Base-by-base conservation (phyloP, 1,284 basidiomycete species). In the Tilletia horrida region DNA sequence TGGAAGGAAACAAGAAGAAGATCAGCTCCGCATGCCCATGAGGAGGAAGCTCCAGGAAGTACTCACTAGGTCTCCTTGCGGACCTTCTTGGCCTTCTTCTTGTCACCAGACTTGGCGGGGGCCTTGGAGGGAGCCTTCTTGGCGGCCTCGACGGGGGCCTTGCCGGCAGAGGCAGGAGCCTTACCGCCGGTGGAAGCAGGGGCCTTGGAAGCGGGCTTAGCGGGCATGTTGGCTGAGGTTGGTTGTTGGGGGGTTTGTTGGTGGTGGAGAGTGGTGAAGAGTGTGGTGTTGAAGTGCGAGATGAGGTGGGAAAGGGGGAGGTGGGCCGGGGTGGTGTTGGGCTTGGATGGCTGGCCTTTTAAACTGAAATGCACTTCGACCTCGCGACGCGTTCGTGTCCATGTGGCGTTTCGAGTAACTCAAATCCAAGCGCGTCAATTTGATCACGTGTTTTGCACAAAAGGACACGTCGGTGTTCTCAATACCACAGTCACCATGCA, bases 31-130 rank as follows among this genome's bases (percentile, higher is more conserved):
- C 71, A 72, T 27, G 67, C 77, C 79, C 79, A 47, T 13, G 45
- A 31, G 29, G 23, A 52, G 27, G 18, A 14, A 44, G 16, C 48
- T 42, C 21, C 3, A 13, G 18, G 2, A n/a, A 1, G 25, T 61
- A 50, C n/a, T 31, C 57, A 82, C 83, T 74, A 74, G 84, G 81
- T 82, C 86, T 87, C 83, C 85, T 88, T 88, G 77, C 87, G 84
- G 64, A 84, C 76, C 84, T 87, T 87, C 76, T 83, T 85, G 74
- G 86, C 84, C 84, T 87, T 87, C 85, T 87, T 87, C 73, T 86
- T 86, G 23, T 84, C 85, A 66, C 84, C 87, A 63, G 86, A 86
- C 75, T 85, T 83, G 68, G 82, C 69, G 65, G 79, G 76, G 48
- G 79, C 81, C 69, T 84, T 84, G 71, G 81, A 79, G 61, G 78